Conservation (phyloP, 2,329 filamentous ascomycete genomes). For the Tolypocladium endophyticum region DNA sequence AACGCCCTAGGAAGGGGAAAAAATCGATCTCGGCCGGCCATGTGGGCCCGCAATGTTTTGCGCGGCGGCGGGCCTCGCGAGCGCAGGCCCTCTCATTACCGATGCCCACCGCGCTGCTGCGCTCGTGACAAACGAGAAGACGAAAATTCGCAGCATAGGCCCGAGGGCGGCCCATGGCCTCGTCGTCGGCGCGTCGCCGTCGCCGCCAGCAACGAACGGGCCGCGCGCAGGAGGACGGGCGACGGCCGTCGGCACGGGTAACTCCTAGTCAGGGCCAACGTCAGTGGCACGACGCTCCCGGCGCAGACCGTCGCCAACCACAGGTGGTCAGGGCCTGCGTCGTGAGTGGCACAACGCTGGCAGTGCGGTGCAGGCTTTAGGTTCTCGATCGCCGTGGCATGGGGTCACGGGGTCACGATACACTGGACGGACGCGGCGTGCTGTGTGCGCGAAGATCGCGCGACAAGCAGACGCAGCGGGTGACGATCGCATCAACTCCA, state of each 20-base stretch:
- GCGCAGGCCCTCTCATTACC: neutral
- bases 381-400: neutral
- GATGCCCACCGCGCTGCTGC: neutral
- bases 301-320: no score
- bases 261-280: no score
- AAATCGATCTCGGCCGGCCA: neutral
- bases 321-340: neutral
- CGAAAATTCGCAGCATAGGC: neutral
- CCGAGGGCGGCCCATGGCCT: neutral
- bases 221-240: neutral
- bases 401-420: neutral
- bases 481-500: neutral
- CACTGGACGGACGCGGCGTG: neutral
- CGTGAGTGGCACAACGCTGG: neutral
- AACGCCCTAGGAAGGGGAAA: neutral
- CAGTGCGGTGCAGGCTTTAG: no score
- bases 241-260: neutral
- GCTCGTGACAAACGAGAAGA: neutral
- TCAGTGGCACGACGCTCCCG: no score
- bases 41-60: no score
- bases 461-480: neutral
- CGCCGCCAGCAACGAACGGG: neutral
- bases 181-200: neutral
- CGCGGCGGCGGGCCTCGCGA: neutral
- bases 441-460: neutral